phyloP scores from a whole-genome alignment of 2,329 filamentous ascomycete species.

The Fusarium kyushuense region DNA sequence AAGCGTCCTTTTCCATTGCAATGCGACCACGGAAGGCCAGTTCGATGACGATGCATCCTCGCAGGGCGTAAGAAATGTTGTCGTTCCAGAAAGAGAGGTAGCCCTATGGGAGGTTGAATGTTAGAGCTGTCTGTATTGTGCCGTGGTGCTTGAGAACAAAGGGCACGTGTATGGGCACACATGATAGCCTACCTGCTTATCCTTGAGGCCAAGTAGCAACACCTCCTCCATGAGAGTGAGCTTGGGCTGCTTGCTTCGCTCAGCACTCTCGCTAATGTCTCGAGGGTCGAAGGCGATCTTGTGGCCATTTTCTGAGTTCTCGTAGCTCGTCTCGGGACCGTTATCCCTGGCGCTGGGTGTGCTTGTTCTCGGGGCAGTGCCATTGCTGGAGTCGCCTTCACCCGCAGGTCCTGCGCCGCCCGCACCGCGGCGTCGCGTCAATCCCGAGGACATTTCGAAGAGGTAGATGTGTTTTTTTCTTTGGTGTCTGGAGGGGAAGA shows the following conservation, averaged over 20 bases:
- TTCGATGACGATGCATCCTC: conserved; percentile 98
- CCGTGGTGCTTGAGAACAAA: conserved; percentile 4
- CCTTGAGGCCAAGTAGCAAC: conserved; percentile 92
- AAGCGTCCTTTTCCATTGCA: conserved; percentile 98
- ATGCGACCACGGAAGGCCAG: conserved; percentile 95
- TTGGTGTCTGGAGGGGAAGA: conserved; percentile 17
- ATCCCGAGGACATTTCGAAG: conserved; percentile 59
- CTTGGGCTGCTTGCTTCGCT: conserved; percentile 97
- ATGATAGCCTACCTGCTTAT: conserved; percentile 83
- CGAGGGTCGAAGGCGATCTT: conserved; percentile 98
- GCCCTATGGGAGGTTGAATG: conserved; percentile 67
- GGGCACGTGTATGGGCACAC: conserved; percentile 27
- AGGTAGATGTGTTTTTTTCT: conserved; percentile 11
- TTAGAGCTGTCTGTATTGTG: conserved; percentile 12
- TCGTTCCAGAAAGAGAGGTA: conserved; percentile 99
- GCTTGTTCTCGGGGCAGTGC: conserved; percentile 67
- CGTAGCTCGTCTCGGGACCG: conserved; percentile 84
- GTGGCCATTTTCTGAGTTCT: conserved; percentile 93
- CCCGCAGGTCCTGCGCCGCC: conserved; percentile 69
- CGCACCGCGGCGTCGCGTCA: conserved; percentile 77
- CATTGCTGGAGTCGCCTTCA: conserved; percentile 68
- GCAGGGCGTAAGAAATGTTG: conserved; percentile 97
- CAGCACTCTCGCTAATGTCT: conserved; percentile 96
- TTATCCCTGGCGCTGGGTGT: conserved; percentile 66
- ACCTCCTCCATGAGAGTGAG: conserved; percentile 99